Evolutionary conservation across 352 stramenopile species (phyloP), one percentile per base, ranked within the genome.

Genomic region (Globisporangium iwayamae): DNA sequence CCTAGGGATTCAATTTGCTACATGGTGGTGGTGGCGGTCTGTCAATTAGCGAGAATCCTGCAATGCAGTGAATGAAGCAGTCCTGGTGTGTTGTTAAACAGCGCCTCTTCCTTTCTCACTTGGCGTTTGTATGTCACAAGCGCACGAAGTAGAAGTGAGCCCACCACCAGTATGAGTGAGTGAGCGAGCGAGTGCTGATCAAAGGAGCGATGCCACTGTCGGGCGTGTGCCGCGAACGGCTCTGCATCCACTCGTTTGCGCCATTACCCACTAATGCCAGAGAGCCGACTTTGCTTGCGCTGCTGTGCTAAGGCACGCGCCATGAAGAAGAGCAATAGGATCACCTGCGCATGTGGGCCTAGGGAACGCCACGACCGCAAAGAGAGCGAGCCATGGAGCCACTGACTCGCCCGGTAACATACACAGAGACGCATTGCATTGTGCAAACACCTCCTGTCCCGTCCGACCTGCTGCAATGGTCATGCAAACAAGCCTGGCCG

Each of bases 141-240:
- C 22, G 28, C 0, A 22, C 20, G 55, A 61, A 38, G 25, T 53
- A 25, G 18, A 46, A 58, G n/a, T 20, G 25, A 20, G 13, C 25
- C 7, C 48, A 55, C 48, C 48, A 55, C 48, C 48, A 55, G 48
- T 25, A 47, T 14, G 41, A 20, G 16, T 47, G 41, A 47, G 10
- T 39, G 38, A 45, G 38, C 38, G 38, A 13, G 41, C 16, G 39
- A 14, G 39, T 46, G 41, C 41, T 47, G 16, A 47, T 47, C 14
- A 20, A 46, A n/a, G 28, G 16, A 32, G 5, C 20, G 32, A 41
- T 61, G 38, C 56, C 43, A 60, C 39, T 65, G 32, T 59, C 34
- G 30, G 60, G 61, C 61, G 61, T 66, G 61, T 66, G 61, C 61
- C 61, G 52, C 61, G 30, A 60, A 43, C 51, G n/a, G 32, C 58